Base-by-base conservation (phyloP, 2,329 filamentous ascomycete species). In the Claviceps purpurea region DNA sequence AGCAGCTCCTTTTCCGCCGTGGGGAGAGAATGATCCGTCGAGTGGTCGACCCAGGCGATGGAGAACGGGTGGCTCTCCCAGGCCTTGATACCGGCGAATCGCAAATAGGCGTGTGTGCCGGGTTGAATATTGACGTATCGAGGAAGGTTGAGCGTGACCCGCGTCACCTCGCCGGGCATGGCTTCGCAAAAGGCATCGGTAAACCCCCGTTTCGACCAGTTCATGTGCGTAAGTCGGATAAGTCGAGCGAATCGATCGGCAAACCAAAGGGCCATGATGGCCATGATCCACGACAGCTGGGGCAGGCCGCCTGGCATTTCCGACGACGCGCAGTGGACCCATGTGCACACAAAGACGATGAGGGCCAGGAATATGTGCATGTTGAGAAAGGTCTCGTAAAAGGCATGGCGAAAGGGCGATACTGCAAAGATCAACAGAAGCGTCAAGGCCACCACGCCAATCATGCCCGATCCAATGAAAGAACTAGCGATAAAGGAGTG, bases 361-460 rank as follows among this genome's bases (percentile, higher is more conserved):
- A 84, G 67, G 41, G 84, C 89, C 49, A 95, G 71, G 40, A 87
- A 66, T 59, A 95, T 89, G 70, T 97, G 93, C 34, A 85, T 69
- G 64, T 87, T 88, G 60, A 97, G 77, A 71, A 98, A 98, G 1
- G 89, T 94, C 71, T 98, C 93, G 71, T 98, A 98, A 65, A 95
- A 96, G 41, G 90, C 89, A 67, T 96, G 91, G 55, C 93, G 84
- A 50, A 98, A 64, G 0, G 89, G 85, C 2, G 89, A 91, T 51
- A 86, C 72, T 10, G 89, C 84, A 30, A 84, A 73, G 50, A 95
- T 61, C 51, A 86, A 62, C 46, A 97, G 73, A 45, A 86, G 64
- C 42, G 79, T 60, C 63, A 95, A 78, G 40, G 78, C 75, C 48
- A 78, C 65, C 2, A 73, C 77, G 46, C 76, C 83, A 26, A 83